These are phyloP conservation scores for Podaxis carcinomalis DNA, from an alignment of 768 basidiomycete genomes.

Conservation along the genomic window DNA sequence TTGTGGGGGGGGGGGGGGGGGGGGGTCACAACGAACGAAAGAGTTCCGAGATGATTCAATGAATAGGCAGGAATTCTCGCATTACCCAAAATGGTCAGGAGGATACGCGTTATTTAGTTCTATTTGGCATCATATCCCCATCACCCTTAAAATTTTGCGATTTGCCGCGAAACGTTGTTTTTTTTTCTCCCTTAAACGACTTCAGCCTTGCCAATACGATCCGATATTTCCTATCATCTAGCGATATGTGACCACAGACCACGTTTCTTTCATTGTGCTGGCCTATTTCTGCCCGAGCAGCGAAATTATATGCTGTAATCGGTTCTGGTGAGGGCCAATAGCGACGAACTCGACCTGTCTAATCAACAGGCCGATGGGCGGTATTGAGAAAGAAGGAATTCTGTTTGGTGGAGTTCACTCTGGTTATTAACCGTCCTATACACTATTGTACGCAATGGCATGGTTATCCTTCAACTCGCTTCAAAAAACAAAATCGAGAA, in stretches of 20 bases:
- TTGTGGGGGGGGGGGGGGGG: no score
- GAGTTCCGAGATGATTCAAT: neutral
- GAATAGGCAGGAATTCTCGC: neutral
- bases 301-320: slow-evolving; percentile 59
- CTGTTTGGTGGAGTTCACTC: slow-evolving; percentile 28
- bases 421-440: slow-evolving; percentile 17
- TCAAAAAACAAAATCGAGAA: neutral
- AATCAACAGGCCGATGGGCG: slow-evolving; percentile 55
- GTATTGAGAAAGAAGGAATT: slow-evolving; percentile 30
- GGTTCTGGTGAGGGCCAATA: slow-evolving; percentile 84
- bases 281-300: slow-evolving; percentile 82
- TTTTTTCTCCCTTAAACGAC: neutral
- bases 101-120: slow-evolving; percentile 18
- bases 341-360: slow-evolving; percentile 41
- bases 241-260: neutral
- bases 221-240: neutral
- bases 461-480: slow-evolving; percentile 4
- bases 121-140: slow-evolving; percentile 14
- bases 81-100: neutral
- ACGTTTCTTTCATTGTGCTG: slow-evolving; percentile 19
- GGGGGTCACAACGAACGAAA: no score
- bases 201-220: neutral
- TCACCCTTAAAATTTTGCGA: neutral
- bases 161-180: neutral
- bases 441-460: slow-evolving; percentile 24